Conservation (phyloP, 2,329 filamentous ascomycete species). For the Diplodia seriata region DNA sequence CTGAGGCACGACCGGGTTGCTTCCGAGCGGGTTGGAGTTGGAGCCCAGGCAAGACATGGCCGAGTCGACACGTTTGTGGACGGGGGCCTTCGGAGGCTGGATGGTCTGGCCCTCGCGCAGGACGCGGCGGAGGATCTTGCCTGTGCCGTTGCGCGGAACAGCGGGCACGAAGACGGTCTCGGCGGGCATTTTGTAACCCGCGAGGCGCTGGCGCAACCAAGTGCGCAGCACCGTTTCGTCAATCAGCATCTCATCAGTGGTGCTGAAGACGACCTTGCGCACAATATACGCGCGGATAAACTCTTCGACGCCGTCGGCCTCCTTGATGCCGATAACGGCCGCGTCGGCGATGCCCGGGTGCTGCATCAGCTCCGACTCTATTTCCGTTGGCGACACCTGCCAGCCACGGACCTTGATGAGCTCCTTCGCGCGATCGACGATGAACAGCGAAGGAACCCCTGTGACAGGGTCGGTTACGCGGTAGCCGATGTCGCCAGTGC, state of each 20-base stretch:
- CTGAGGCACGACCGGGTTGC: background rate
- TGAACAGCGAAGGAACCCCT: conserved; percentile 38
- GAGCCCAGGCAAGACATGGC: background rate
- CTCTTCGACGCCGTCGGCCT: conserved; percentile 40
- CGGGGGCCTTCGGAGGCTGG: background rate
- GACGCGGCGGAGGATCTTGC: conserved; percentile 30
- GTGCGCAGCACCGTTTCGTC: background rate
- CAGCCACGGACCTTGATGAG: conserved; percentile 59
- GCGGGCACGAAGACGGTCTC: conserved; percentile 14
- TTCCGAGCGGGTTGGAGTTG: background rate
- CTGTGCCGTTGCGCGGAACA: conserved; percentile 26
- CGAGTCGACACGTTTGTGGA: conserved; percentile 10
- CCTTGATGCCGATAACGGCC: conserved; percentile 49
- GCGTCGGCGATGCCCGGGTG: conserved; percentile 51
- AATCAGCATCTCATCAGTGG: background rate
- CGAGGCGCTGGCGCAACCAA: conserved; percentile 22
- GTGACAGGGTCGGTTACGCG: conserved; percentile 10
- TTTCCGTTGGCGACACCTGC: conserved; percentile 58
- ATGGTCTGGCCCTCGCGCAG: conserved; percentile 11
- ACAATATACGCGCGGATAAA: conserved; percentile 47
- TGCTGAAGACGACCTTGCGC: conserved; percentile 34
- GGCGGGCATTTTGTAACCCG: conserved; percentile 30
- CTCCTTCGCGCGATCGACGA: conserved; percentile 52
- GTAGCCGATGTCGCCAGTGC: conserved; percentile 33
- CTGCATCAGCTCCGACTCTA: conserved; percentile 55